Percentiles rank a stretch among this genome's conserved stretches.
These are phyloP conservation scores for Dactylonectria macrodidyma DNA, from an alignment of 2,329 filamentous ascomycete genomes.

Conservation along the genomic window DNA sequence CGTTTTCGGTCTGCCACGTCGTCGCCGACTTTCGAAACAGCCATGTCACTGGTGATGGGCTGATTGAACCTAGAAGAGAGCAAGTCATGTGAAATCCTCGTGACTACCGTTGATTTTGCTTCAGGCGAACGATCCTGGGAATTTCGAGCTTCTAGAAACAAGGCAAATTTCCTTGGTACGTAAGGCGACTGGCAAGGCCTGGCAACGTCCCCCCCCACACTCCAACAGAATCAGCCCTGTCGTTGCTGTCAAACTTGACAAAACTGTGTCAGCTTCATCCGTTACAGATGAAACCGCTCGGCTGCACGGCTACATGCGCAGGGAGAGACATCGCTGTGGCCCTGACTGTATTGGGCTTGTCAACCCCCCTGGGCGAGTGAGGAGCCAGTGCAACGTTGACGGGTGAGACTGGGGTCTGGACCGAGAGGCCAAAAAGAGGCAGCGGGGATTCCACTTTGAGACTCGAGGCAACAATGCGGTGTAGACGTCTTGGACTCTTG, in stretches of 20 bases:
- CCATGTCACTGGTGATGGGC: background rate
- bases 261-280: slow-evolving; percentile 26
- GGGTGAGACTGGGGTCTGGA: slow-evolving; percentile 14
- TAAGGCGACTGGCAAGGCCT: slow-evolving; percentile 7
- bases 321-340: slow-evolving; percentile 17
- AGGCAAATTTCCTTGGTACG: slow-evolving; percentile 1
- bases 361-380: slow-evolving; percentile 12
- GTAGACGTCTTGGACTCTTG: slow-evolving; percentile 16
- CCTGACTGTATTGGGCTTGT: slow-evolving; percentile 10
- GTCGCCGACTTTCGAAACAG: slow-evolving; percentile 19
- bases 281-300: slow-evolving; percentile 29
- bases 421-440: slow-evolving; percentile 6
- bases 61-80: slow-evolving; percentile 1
- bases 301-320: slow-evolving; percentile 21
- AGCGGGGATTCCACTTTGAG: slow-evolving; percentile 5
- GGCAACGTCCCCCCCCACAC: slow-evolving; percentile 5
- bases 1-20: slow-evolving; percentile 1
- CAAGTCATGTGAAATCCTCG: slow-evolving; percentile 14
- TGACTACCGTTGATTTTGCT: slow-evolving; percentile 14
- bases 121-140: slow-evolving; percentile 18
- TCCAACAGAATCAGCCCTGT: slow-evolving; percentile 21
- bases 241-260: slow-evolving; percentile 8
- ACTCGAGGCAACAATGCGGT: slow-evolving; percentile 10
- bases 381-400: slow-evolving; percentile 24
- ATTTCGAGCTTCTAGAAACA: slow-evolving; percentile 27